phyloP scores from a whole-genome alignment of 441 rosid genomes.

The Croton setiger region DNA sequence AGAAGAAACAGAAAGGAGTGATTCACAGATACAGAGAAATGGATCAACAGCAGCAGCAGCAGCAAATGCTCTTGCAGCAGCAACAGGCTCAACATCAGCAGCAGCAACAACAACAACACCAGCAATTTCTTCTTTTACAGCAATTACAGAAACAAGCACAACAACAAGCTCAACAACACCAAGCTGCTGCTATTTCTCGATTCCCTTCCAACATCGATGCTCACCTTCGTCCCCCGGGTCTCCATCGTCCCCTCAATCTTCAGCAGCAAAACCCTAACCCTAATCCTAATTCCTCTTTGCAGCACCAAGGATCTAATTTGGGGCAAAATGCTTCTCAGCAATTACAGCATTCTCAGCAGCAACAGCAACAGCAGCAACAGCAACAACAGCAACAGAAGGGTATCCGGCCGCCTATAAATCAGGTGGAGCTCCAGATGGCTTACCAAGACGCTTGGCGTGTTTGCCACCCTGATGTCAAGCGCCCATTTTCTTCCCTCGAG shows the following conservation, averaged over 20 bases:
- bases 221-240: slow-evolving; percentile 61
- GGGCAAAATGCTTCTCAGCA: slow-evolving; percentile 27
- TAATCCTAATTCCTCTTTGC: slow-evolving; percentile 25
- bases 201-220: slow-evolving; percentile 76
- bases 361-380: slow-evolving; percentile 22
- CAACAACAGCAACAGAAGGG: slow-evolving; percentile 58
- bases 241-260: slow-evolving; percentile 40
- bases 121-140: slow-evolving; percentile 48
- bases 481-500: slow-evolving; percentile 80
- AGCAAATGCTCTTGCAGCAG: slow-evolving; percentile 37
- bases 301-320: slow-evolving; percentile 34
- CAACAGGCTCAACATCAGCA: slow-evolving; percentile 43
- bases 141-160: slow-evolving; percentile 57
- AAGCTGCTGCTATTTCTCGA: slow-evolving; percentile 67
- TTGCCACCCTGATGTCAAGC: slow-evolving; percentile 85
- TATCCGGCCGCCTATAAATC: slow-evolving; percentile 61
- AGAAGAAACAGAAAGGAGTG: not conserved
- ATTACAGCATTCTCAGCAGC: slow-evolving; percentile 24
- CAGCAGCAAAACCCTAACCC: slow-evolving; percentile 41
- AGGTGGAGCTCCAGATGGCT: slow-evolving; percentile 78
- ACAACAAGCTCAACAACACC: slow-evolving; percentile 44
- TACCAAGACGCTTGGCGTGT: slow-evolving; percentile 97
- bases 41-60: slow-evolving; percentile 53
- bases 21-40: slow-evolving; percentile 20
- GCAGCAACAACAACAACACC: slow-evolving; percentile 44